Evolutionary conservation across 305 asterid genomes (phyloP), one percentile per base, ranked within the genome.

Genomic region (Solanum hybrid): DNA sequence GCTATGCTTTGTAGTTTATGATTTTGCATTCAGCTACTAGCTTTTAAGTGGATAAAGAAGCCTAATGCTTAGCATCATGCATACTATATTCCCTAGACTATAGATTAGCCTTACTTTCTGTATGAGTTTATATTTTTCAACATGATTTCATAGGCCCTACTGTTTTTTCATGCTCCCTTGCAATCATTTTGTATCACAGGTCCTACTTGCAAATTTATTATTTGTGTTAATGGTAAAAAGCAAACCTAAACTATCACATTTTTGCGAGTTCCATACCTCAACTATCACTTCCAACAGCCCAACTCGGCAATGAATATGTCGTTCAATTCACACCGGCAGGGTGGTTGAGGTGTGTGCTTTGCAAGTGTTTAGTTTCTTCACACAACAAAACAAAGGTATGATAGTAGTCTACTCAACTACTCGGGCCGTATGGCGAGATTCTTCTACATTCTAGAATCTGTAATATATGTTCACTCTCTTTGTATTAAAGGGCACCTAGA

Each of bases 11-110:
- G 26, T 84, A 31, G 73, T 82, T 46, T 29, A 29, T 82, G 87
- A 82, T 82, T 85, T 85, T 85, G 76, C 88, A 56, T 85, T 85
- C 87, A 85, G 76, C 89, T 27, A 71, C 89, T 86, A 22, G n/a
- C 27, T 66, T 72, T 86, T 71, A 51, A 73, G 38, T 36, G 38
- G 81, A 66, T 86, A 38, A 72, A 72, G 80, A 36, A 86, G 69
- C 29, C 66, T 35, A 71, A 72, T 86, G 38, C 82, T 38, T 42
- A 86, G 81, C 26, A 86, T 86, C 17, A 5, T 86, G 29, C 81
- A 36, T 86, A 69, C 17, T 86, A 27, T 71, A 86, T 86, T 38
- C 66, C 88, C 66, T 66, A 86, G 11, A 78, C 64, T 71, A 26
- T 5, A 8, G 22, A 86, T 20, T 73, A 86, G 85, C 73, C 85